Base-by-base conservation (phyloP, 2,329 filamentous ascomycete species). In the Exophiala sp. region DNA sequence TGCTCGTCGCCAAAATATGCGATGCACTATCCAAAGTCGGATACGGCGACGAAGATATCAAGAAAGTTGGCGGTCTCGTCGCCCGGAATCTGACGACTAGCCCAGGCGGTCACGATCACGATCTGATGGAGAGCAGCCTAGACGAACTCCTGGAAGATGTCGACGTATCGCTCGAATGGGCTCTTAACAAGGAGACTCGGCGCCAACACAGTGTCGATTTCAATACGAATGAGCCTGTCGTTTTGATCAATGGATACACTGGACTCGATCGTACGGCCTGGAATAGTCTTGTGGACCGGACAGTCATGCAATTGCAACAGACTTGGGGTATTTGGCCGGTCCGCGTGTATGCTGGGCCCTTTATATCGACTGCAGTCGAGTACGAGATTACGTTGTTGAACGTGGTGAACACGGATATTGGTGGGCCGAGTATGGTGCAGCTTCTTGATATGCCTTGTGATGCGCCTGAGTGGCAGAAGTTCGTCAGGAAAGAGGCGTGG, bases 391-490 rank as follows among this genome's bases (percentile, higher is more conserved):
- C 56, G 8, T 40, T 64, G 50, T 36, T 64, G 47, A 64, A 64
- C 48, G 62, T 63, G 11, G 60, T 62, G n/a, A 64, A 64, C 24
- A 62, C 60, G 10, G 55, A 64, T 35, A 62, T 64, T 50, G 62
- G 62, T 2, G 60, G 62, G 14, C 62, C 62, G 39, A 60, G 56
- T 42, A 64, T 64, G 62, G 52, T 62, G 38, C 55, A 62, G 45
- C 41, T 64, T 16, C 55, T 64, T 14, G 62, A 64, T 43, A 52
- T 34, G 5, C 32, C 52, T 11, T 62, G 54, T 50, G 43, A 57
- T 39, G 55, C 51, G 5, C 38, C 42, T 3, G 59, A 54, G 20
- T 64, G 62, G 62, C 52, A 29, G 35, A 21, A 33, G 5, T 50
- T 48, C 32, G 33, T 52, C 8, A 53, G 57, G 43, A 57, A 38